Evolutionary conservation across 371 early-diverging fungal genomes (phyloP).

Genomic region (Mortierella sp.): DNA sequence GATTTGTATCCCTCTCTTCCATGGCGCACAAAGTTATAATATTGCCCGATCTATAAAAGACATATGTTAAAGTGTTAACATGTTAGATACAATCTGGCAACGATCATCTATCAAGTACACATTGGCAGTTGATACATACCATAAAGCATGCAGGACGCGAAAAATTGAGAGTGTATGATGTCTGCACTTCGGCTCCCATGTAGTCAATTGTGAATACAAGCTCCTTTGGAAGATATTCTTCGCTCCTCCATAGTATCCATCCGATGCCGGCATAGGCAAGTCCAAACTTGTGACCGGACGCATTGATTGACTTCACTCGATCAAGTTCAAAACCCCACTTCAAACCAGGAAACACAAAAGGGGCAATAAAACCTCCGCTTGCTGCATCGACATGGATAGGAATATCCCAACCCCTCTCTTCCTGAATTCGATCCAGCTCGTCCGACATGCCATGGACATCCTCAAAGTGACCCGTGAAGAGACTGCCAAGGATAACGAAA

Average conservation of each 20-base stretch:
- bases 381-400: slow-evolving; percentile 78
- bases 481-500: slow-evolving; percentile 76
- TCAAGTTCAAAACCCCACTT: slow-evolving; percentile 73
- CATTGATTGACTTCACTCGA: slow-evolving; percentile 69
- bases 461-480: slow-evolving; percentile 88
- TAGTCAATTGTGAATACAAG: slow-evolving; percentile 79
- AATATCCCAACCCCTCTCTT: slow-evolving; percentile 65
- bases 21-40: slow-evolving; percentile 80
- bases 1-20: slow-evolving; percentile 72
- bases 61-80: no score
- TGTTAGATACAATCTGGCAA: background rate
- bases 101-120: no score
- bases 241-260: slow-evolving; percentile 77
- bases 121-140: slow-evolving; percentile 11
- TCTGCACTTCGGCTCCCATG: slow-evolving; percentile 69
- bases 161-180: slow-evolving; percentile 78
- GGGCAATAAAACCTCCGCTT: slow-evolving; percentile 75
- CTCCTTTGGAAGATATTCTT: slow-evolving; percentile 72
- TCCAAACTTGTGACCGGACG: slow-evolving; percentile 75
- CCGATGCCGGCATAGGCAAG: slow-evolving; percentile 73
- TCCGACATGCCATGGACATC: slow-evolving; percentile 72
- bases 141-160: slow-evolving; percentile 76
- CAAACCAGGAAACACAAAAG: slow-evolving; percentile 69
- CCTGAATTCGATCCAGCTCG: slow-evolving; percentile 68
- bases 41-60: slow-evolving; percentile 67